A percentile compares a stretch with the other conserved stretches of the same genome.
Evolutionary conservation across 164 flowering plant species (phyloP).

Genomic region (Amborella trichopoda): DNA sequence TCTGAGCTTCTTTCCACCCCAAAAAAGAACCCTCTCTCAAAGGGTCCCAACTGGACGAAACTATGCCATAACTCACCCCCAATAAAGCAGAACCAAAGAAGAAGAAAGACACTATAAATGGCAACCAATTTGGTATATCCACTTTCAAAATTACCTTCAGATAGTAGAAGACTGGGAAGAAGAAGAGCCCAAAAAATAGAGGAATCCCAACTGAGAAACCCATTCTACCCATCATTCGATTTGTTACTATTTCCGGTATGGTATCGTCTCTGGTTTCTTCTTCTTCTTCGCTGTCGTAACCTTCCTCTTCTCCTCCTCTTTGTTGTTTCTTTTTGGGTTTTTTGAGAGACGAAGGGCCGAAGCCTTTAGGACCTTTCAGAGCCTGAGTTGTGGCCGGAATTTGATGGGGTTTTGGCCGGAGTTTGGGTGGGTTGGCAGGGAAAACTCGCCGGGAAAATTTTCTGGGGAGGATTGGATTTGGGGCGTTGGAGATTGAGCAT

Average conservation of each 20-base stretch:
- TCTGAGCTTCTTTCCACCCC: slow-evolving; percentile 91
- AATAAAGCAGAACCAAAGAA: slow-evolving; percentile 90
- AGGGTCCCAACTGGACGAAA: slow-evolving; percentile 97
- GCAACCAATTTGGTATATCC: slow-evolving; percentile 88
- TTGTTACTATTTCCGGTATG: slow-evolving; percentile 86
- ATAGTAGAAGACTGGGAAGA: slow-evolving; percentile 88
- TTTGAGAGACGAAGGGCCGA: slow-evolving; percentile 34
- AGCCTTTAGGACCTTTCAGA: slow-evolving; percentile 55
- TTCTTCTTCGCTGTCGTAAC: slow-evolving; percentile 14
- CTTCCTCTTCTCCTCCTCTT: slow-evolving; percentile 3
- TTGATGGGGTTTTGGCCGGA: slow-evolving; percentile 2
- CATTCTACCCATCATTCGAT: slow-evolving; percentile 77
- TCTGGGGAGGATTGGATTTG: slow-evolving; percentile 12
- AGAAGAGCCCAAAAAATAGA: slow-evolving; percentile 54
- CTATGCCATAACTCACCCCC: slow-evolving; percentile 91
- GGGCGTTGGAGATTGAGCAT: slow-evolving; percentile 10
- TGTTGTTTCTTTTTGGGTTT: slow-evolving; percentile 9
- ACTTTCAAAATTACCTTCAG: slow-evolving; percentile 74
- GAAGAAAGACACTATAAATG: slow-evolving; percentile 74
- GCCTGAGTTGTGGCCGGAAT: slow-evolving; percentile 22
- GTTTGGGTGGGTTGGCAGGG: background rate
- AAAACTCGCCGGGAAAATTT: slow-evolving; percentile 1
- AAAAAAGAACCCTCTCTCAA: slow-evolving; percentile 65
- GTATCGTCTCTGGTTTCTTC: slow-evolving; percentile 25
- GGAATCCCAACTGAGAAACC: slow-evolving; percentile 78